Evolutionary conservation across 2,329 filamentous ascomycete species (phyloP), one percentile per base, ranked within the genome.

Genomic region (Exophiala sideris): DNA sequence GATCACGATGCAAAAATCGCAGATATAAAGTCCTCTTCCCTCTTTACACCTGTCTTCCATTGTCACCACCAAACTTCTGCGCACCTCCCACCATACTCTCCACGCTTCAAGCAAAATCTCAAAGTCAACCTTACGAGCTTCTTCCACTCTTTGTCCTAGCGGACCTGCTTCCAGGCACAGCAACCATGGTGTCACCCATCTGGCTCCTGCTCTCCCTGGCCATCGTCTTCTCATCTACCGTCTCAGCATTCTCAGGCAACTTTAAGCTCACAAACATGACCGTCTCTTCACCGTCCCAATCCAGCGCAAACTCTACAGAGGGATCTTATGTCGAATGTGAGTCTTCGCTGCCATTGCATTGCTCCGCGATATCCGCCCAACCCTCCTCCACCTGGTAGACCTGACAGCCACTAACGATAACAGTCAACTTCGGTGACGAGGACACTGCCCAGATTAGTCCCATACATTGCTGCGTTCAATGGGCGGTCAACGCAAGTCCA

Each of bases 351-450:
- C 24, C 21, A n/a, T 55, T 33, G 10, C 10, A 8, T 29, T 29
- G 24, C 24, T 29, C 24, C 24, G 24, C 5, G 24, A 29, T 8
- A 29, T 5, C 7, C 24, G 24, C 7, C 24, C 24, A 29, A 3
- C 24, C 41, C 12, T 12, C 18, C 21, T 6, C 33, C 14, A 32
- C 9, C 12, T 16, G 12, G 18, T 7, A 20, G 20, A 7, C 44
- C 11, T 32, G 16, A 29, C 16, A 16, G 21, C 21, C 50, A 11
- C 57, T 40, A 35, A 42, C 21, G 3, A 29, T 9, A 7, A 18
- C 52, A 64, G 62, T 64, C 39, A 48, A 56, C 45, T 61, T 64
- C 50, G 50, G 35, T 21, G 62, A 64, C 47, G 51, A 61, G 46
- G 59, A 62, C 34, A 62, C 61, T 4, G 58, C 57, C 5, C 52